A percentile compares a stretch with the other conserved stretches of the same genome.
Evolutionary conservation across 148 eudicot genomes (phyloP).

Genomic region (Fagopyrum tataricum): DNA sequence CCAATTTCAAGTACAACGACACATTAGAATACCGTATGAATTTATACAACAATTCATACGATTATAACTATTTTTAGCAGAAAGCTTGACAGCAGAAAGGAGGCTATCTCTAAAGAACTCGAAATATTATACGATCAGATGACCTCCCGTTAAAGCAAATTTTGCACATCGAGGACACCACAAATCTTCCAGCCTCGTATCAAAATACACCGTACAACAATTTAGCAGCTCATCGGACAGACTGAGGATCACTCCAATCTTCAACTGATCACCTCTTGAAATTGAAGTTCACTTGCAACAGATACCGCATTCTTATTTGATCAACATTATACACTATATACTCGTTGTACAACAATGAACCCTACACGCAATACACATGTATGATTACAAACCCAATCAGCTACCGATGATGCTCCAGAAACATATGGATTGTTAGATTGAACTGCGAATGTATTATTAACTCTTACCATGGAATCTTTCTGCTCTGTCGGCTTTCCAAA

Average conservation of each 20-base stretch:
- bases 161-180: not conserved
- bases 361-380: not conserved
- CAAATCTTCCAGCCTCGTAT: not conserved
- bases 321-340: constrained; percentile 13
- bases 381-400: not conserved
- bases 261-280: constrained; percentile 11
- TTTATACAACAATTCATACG: no score
- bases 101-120: not conserved
- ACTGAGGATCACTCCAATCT: not conserved
- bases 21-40: no score
- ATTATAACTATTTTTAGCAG: no score
- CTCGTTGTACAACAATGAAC: constrained; percentile 12
- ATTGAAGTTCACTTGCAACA: constrained; percentile 13
- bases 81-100: not conserved
- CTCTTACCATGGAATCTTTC: constrained; percentile 29
- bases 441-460: not conserved
- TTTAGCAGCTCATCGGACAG: no score
- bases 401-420: not conserved
- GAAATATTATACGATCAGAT: not conserved
- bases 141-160: not conserved
- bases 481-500: constrained; percentile 61
- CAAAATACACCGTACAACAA: not conserved
- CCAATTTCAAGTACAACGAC: no score
- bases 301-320: constrained; percentile 13
- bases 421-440: not conserved